Evolutionary conservation across 345 rosid genomes (phyloP).

Genomic region (Camelina sativa): DNA sequence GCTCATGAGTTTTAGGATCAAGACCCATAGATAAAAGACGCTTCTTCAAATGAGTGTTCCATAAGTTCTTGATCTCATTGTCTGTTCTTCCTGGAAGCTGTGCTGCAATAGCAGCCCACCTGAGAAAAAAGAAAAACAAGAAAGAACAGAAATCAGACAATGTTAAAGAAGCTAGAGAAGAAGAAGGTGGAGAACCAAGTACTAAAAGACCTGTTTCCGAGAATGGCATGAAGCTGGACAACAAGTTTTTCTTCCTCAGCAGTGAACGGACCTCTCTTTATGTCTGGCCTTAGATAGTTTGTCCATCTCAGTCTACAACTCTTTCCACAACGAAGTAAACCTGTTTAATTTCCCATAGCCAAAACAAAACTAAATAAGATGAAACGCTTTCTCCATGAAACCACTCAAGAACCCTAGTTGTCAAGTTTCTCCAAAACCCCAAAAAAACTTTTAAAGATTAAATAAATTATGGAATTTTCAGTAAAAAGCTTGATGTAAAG

Average conservation of each 20-base stretch:
- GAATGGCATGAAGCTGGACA: slow-evolving; percentile 91
- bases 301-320: slow-evolving; percentile 99
- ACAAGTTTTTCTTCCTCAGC: slow-evolving; percentile 91
- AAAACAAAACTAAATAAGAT: neutral
- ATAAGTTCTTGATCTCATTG: slow-evolving; percentile 93
- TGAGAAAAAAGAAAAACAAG: slow-evolving; percentile 14
- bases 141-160: slow-evolving; percentile 13
- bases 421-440: neutral
- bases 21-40: slow-evolving; percentile 82
- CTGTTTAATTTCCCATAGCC: slow-evolving; percentile 37
- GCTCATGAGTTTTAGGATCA: slow-evolving; percentile 86
- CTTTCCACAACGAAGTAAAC: slow-evolving; percentile 94
- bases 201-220: slow-evolving; percentile 79
- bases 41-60: slow-evolving; percentile 97
- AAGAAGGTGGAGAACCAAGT: neutral
- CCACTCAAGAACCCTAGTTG: neutral
- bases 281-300: slow-evolving; percentile 93
- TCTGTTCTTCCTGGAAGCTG: slow-evolving; percentile 97
- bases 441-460: neutral
- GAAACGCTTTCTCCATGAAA: neutral
- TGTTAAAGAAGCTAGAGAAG: slow-evolving; percentile 6
- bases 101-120: slow-evolving; percentile 99
- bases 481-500: neutral
- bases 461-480: neutral
- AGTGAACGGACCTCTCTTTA: slow-evolving; percentile 90